Evolutionary conservation across 1,139 yeast genomes (phyloP).

Genomic region (Pneumocystis wakefieldiae): DNA sequence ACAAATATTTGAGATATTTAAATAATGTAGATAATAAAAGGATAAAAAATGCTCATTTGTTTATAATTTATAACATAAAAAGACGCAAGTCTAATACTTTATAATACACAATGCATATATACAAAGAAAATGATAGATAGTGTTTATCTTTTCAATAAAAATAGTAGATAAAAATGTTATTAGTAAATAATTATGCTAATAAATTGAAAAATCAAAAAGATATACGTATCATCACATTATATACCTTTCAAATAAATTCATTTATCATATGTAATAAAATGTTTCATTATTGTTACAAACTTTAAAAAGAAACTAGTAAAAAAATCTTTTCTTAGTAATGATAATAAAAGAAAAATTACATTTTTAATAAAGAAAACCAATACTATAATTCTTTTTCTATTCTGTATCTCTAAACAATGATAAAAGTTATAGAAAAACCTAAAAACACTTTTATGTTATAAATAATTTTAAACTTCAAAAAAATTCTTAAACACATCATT

Average conservation of each 20-base stretch:
- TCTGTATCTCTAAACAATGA: background rate
- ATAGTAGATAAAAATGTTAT: slow-evolving; percentile 53
- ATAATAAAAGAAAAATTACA: slow-evolving; percentile 51
- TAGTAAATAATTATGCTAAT: slow-evolving; percentile 44
- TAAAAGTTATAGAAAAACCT: slow-evolving; percentile 82
- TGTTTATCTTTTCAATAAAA: slow-evolving; percentile 29
- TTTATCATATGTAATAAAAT: background rate
- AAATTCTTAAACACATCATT: slow-evolving; percentile 59
- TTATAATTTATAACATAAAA: background rate
- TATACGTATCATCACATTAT: slow-evolving; percentile 80
- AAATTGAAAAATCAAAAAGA: slow-evolving; percentile 38
- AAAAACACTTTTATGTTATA: slow-evolving; percentile 64
- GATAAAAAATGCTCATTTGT: slow-evolving; percentile 23
- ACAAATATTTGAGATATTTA: slow-evolving; percentile 42
- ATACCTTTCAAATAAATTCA: slow-evolving; percentile 58
- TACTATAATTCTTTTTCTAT: slow-evolving; percentile 35
- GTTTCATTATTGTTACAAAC: slow-evolving; percentile 1
- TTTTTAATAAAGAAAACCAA: slow-evolving; percentile 60
- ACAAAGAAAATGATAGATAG: slow-evolving; percentile 28
- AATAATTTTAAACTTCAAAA: slow-evolving; percentile 74
- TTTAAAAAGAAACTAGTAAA: slow-evolving; percentile 35
- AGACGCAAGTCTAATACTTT: slow-evolving; percentile 42
- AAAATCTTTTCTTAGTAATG: slow-evolving; percentile 76
- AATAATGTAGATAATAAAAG: slow-evolving; percentile 34
- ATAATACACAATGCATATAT: slow-evolving; percentile 82